Conservation (phyloP, 2,329 filamentous ascomycete genomes). For the Aureobasidium musti region DNA sequence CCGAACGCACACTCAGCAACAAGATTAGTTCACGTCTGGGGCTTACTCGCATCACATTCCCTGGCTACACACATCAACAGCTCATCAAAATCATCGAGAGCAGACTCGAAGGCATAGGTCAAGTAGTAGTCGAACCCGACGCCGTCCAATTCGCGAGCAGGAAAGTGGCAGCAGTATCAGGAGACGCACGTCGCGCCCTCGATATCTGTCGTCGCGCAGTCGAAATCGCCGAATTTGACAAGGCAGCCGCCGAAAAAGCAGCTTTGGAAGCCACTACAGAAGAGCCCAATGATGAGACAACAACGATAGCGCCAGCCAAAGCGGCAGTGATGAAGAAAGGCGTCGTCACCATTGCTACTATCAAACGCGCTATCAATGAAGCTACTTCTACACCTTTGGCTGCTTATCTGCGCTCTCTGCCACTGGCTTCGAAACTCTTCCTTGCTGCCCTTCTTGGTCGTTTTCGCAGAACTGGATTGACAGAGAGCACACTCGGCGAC, state of each 20-base stretch:
- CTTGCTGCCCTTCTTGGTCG: constrained; percentile 79
- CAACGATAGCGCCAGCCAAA: constrained; percentile 10
- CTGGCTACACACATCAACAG: constrained; percentile 95
- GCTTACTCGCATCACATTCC: constrained; percentile 92
- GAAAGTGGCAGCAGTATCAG: constrained; percentile 95
- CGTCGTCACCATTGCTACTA: constrained; percentile 85
- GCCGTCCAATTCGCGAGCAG: constrained; percentile 94
- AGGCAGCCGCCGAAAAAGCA: constrained; percentile 39
- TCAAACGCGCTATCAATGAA: constrained; percentile 93
- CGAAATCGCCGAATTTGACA: constrained; percentile 83
- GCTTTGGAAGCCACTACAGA: constrained; percentile 38
- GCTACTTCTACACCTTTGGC: constrained; percentile 91
- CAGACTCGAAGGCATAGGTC: constrained; percentile 81
- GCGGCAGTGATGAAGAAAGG: constrained; percentile 41
- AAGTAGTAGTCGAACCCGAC: constrained; percentile 83
- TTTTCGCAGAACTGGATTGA: constrained; percentile 77
- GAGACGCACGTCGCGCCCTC: constrained; percentile 85
- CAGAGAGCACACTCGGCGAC: constrained; percentile 85
- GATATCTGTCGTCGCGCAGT: constrained; percentile 96
- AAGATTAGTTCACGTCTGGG: constrained; percentile 89
- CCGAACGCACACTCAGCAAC: constrained; percentile 93
- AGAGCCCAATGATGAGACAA: constrained; percentile 35
- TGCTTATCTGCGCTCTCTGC: constrained; percentile 79
- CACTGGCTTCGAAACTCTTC: constrained; percentile 80
- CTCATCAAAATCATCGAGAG: constrained; percentile 97